A percentile compares a stretch with the other conserved stretches of the same genome.
Conservation (phyloP, 2,329 filamentous ascomycete species). For the Trichoderma hamatum region DNA sequence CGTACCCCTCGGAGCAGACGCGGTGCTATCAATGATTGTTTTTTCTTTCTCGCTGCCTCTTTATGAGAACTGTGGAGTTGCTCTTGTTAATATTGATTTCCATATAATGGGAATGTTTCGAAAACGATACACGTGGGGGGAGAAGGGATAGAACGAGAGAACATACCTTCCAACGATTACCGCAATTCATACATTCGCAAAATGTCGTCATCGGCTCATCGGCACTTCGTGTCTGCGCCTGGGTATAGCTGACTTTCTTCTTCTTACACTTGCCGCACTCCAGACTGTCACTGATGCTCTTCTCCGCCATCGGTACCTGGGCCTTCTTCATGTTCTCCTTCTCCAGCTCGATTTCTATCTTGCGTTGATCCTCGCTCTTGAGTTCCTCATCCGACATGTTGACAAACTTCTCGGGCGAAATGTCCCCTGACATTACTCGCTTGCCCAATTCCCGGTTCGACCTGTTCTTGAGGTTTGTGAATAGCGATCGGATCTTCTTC, state of each 20-base stretch:
- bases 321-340: slow-evolving; percentile 97
- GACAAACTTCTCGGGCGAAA: slow-evolving; percentile 74
- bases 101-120: neutral
- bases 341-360: slow-evolving; percentile 74
- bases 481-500: slow-evolving; percentile 87
- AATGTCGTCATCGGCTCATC: slow-evolving; percentile 90
- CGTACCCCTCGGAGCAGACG: neutral
- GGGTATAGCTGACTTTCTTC: slow-evolving; percentile 92
- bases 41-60: neutral
- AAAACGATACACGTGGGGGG: neutral
- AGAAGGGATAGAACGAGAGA: neutral
- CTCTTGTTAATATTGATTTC: neutral
- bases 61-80: slow-evolving; percentile 6
- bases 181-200: slow-evolving; percentile 71
- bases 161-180: slow-evolving; percentile 72
- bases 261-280: slow-evolving; percentile 91
- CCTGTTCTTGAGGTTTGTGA: slow-evolving; percentile 92
- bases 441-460: slow-evolving; percentile 77
- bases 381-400: slow-evolving; percentile 88
- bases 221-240: slow-evolving; percentile 92
- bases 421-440: slow-evolving; percentile 74
- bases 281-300: slow-evolving; percentile 84
- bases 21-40: neutral
- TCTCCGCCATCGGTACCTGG: slow-evolving; percentile 90
- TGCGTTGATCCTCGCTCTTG: slow-evolving; percentile 80